Percentiles rank a stretch among this genome's conserved stretches.
Conservation (phyloP, 2,329 filamentous ascomycete genomes). For the Aspergillus luchuensis region DNA sequence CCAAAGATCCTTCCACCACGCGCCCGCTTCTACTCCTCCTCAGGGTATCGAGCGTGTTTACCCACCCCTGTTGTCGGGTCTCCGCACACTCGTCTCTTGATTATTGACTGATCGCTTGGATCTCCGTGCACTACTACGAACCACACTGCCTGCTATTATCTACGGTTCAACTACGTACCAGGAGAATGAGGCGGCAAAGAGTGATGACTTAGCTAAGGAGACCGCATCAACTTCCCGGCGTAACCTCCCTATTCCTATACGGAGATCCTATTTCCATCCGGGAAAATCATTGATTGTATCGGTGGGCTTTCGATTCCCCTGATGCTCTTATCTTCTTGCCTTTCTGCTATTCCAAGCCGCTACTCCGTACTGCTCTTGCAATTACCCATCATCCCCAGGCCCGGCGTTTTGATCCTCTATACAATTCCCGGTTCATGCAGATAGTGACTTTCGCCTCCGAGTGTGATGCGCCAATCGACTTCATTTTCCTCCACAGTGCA, state of each 20-base stretch:
- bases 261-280: constrained; percentile 6
- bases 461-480: constrained; percentile 18
- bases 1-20: constrained; percentile 17
- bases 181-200: constrained; percentile 11
- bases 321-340: constrained; percentile 6
- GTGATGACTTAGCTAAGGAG: constrained; percentile 9
- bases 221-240: neutral
- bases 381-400: neutral
- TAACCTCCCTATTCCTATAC: neutral
- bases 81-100: constrained; percentile 9
- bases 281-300: constrained; percentile 16
- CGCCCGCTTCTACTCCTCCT: neutral
- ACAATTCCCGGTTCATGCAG: constrained; percentile 12
- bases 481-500: constrained; percentile 3
- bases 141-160: neutral
- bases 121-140: neutral
- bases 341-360: constrained; percentile 3
- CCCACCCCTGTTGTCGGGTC: constrained; percentile 8
- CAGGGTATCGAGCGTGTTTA: constrained; percentile 4
- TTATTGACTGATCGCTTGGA: constrained; percentile 2
- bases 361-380: neutral
- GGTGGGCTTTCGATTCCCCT: constrained; percentile 15
- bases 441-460: constrained; percentile 19
- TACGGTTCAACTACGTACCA: neutral
- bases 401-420: neutral